These are phyloP conservation scores for Halenospora varia DNA, from an alignment of 495 filamentous ascomycete species.

Conservation along the genomic window DNA sequence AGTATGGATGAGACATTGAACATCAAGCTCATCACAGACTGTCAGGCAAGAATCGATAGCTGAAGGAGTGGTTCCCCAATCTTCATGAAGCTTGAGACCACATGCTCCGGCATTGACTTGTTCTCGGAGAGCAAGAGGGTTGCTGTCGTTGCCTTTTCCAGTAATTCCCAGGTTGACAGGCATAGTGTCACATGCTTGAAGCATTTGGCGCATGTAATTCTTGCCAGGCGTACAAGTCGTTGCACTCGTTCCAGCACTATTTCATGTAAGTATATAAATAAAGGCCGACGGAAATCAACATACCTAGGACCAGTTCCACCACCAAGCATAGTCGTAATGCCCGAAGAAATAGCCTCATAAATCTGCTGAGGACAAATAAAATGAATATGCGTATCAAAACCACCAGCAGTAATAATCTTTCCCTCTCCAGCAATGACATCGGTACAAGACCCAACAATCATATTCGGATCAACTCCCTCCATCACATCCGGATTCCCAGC, in stretches of 20 bases:
- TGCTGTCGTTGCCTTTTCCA: constrained; percentile 91
- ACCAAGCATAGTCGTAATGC: constrained; percentile 88
- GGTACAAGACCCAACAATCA: constrained; percentile 86
- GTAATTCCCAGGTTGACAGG: constrained; percentile 93
- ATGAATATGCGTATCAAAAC: constrained; percentile 91
- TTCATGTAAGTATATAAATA: constrained; percentile 11
- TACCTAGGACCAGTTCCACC: constrained; percentile 88
- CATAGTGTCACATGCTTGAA: constrained; percentile 82
- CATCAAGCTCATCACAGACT: constrained; percentile 86
- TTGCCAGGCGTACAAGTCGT: constrained; percentile 92
- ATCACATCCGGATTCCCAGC: constrained; percentile 96
- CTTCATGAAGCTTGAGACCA: constrained; percentile 94
- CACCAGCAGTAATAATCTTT: constrained; percentile 90
- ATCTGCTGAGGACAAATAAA: constrained; percentile 97
- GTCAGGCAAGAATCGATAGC: constrained; percentile 87
- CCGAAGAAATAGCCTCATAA: constrained; percentile 78
- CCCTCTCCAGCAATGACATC: constrained; percentile 95
- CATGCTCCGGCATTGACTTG: constrained; percentile 82
- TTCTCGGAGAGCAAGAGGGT: constrained; percentile 66
- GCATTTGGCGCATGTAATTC: constrained; percentile 85
- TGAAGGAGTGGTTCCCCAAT: constrained; percentile 92
- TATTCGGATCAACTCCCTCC: constrained; percentile 73
- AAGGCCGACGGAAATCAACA: background rate
- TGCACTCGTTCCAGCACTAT: constrained; percentile 85
- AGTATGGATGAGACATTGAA: constrained; percentile 96